Conservation (phyloP, 129 eudicot genomes). For the Pittosporum tobira region DNA sequence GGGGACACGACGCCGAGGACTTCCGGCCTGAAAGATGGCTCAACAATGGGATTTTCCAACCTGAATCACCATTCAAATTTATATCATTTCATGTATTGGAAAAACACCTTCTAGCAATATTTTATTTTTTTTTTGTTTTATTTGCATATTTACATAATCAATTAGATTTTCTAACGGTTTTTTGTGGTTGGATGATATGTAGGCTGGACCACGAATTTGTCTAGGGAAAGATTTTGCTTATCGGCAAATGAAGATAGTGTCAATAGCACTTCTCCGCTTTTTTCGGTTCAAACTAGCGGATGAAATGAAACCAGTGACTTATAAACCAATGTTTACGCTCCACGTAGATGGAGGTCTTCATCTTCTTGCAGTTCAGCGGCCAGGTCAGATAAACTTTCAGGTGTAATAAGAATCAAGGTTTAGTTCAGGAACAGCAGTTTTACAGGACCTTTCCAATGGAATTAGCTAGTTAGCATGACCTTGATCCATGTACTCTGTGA, state of each 20-base stretch:
- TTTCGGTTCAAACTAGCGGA: conserved; percentile 44
- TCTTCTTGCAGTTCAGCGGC: conserved; percentile 41
- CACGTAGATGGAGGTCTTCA: conserved; percentile 56
- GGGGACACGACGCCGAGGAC: conserved; percentile 79
- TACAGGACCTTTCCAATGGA: too few relatives aligned
- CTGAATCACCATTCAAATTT: conserved; percentile 56
- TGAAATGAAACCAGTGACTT: conserved; percentile 36
- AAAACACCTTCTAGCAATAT: neutral
- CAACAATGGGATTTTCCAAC: conserved; percentile 50
- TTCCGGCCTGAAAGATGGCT: conserved; percentile 42
- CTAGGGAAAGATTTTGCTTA: too few relatives aligned
- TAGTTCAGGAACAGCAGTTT: too few relatives aligned
- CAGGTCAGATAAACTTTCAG: neutral
- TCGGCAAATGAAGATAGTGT: too few relatives aligned
- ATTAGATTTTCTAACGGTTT: neutral
- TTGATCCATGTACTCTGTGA: too few relatives aligned
- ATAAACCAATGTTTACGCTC: conserved; percentile 70
- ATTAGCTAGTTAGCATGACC: too few relatives aligned
- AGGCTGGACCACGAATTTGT: conserved; percentile 74
- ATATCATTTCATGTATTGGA: conserved; percentile 41
- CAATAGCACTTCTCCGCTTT: conserved; percentile 35
- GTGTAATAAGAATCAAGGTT: too few relatives aligned
- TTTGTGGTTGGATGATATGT: conserved; percentile 11
- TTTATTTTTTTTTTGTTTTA: neutral
- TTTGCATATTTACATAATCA: neutral